These are phyloP conservation scores for Dendrostoma leiphaemia DNA, from an alignment of 2,329 filamentous ascomycete species.

Conservation along the genomic window DNA sequence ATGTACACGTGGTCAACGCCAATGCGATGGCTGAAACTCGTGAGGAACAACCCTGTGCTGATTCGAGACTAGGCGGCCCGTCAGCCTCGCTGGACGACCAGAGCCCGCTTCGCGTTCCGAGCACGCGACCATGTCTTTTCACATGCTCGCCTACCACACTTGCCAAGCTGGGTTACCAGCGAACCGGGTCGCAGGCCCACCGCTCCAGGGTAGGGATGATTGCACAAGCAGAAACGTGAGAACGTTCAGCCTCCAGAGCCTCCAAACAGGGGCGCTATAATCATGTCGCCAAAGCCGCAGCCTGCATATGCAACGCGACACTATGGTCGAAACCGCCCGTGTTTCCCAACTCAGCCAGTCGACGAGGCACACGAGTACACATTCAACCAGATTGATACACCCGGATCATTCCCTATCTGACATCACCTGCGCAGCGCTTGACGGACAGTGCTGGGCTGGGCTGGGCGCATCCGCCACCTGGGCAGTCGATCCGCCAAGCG, in stretches of 20 bases:
- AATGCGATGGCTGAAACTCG: no score
- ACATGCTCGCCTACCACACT: background rate
- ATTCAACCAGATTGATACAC: background rate
- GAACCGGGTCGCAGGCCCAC: slow-evolving; percentile 7
- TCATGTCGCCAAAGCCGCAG: background rate
- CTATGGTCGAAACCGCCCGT: no score
- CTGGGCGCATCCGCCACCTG: no score
- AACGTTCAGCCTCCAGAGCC: background rate
- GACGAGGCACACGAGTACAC: no score
- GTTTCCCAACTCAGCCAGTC: no score
- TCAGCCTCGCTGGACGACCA: background rate
- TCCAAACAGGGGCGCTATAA: background rate
- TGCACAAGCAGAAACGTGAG: no score
- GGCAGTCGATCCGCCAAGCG: background rate
- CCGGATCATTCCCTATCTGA: slow-evolving; percentile 17
- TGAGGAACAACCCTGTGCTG: no score
- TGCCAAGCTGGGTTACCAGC: slow-evolving; percentile 11
- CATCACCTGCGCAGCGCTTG: no score
- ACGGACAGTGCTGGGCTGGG: no score
- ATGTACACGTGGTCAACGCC: no score
- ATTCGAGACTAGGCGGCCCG: background rate
- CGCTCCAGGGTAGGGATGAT: background rate
- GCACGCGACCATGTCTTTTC: background rate
- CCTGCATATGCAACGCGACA: background rate
- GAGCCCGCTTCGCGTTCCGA: background rate